Conservation (phyloP, 768 basidiomycete species). For the Phanerodontia chrysosporium region DNA sequence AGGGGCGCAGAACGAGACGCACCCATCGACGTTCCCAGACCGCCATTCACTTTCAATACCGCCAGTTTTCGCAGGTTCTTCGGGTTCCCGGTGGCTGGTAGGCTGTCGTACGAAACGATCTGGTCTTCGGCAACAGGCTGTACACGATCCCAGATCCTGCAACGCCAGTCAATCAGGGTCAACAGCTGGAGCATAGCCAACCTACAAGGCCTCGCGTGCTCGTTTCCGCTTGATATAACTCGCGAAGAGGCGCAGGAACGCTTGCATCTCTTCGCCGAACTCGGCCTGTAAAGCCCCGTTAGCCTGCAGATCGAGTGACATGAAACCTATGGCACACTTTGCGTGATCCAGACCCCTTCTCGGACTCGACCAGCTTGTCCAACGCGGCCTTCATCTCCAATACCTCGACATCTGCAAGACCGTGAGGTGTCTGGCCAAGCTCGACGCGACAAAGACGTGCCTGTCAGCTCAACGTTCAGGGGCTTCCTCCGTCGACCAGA, state of each 20-base stretch:
- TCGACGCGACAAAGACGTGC: neutral
- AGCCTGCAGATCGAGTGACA: neutral
- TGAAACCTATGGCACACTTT: neutral
- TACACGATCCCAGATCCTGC: slow-evolving; percentile 37
- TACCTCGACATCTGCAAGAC: neutral
- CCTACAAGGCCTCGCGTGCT: slow-evolving; percentile 73
- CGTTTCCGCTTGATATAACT: slow-evolving; percentile 88
- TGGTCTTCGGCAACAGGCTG: slow-evolving; percentile 59
- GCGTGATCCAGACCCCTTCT: neutral
- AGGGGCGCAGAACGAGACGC: neutral
- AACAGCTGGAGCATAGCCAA: too few species aligned
- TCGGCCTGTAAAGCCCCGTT: slow-evolving; percentile 52
- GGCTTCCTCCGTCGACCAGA: neutral
- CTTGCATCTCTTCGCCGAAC: slow-evolving; percentile 95
- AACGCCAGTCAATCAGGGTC: too few species aligned
- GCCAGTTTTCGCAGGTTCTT: slow-evolving; percentile 63
- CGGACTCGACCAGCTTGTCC: neutral
- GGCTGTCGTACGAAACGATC: slow-evolving; percentile 53
- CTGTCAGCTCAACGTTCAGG: neutral
- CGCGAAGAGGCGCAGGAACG: slow-evolving; percentile 95
- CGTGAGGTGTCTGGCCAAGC: neutral
- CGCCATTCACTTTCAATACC: slow-evolving; percentile 76
- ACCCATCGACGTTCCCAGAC: slow-evolving; percentile 66
- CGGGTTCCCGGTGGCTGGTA: slow-evolving; percentile 39
- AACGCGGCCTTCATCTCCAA: neutral